phyloP scores from a whole-genome alignment of 139 green algal genomes.

The Pleodorina starrii region DNA sequence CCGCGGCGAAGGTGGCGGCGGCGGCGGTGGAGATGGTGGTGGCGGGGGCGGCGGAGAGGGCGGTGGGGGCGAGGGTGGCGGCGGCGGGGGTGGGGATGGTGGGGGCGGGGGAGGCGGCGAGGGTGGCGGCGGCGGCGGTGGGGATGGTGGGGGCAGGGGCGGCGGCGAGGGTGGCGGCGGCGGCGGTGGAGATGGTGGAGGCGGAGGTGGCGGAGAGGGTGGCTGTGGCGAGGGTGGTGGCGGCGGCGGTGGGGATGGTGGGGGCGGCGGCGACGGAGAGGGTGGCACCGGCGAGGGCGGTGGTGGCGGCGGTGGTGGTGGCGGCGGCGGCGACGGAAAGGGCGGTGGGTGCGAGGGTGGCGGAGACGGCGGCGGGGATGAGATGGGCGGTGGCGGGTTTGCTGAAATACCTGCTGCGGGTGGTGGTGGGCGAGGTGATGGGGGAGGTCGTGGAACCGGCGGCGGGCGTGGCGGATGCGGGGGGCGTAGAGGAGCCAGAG shows the following conservation, averaged over 20 bases:
- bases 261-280: not conserved
- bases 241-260: not conserved
- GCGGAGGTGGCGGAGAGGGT: not conserved
- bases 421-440: not conserved
- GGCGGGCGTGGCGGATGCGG: not conserved
- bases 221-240: not conserved
- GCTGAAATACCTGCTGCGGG: not conserved
- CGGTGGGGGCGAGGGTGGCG: not conserved
- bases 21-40: not conserved
- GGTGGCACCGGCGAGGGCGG: not conserved
- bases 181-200: not conserved
- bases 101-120: too few species aligned
- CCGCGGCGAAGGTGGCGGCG: not conserved
- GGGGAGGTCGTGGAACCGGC: not conserved
- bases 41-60: not conserved
- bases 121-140: not conserved
- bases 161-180: not conserved
- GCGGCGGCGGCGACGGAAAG: not conserved
- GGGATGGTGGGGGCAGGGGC: not conserved
- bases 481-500: not conserved
- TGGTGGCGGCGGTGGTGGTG: not conserved
- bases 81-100: not conserved
- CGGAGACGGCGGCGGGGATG: too few species aligned
- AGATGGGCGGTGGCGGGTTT: not conserved
- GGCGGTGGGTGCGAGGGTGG: not conserved